Evolutionary conservation across 2,329 filamentous ascomycete genomes (phyloP).

Genomic region (Dothistroma septosporum): DNA sequence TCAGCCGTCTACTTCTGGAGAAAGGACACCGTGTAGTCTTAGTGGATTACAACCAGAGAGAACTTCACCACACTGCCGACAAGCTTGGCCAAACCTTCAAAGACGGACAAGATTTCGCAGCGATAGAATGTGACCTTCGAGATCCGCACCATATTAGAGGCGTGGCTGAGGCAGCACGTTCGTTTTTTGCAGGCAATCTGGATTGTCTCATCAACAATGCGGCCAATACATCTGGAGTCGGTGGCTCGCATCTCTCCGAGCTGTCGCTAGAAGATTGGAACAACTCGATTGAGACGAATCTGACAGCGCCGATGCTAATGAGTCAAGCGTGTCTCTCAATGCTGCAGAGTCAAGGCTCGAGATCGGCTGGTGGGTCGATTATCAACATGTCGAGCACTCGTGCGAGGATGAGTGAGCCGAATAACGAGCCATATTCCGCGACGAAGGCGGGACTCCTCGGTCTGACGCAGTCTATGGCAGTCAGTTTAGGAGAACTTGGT

Average conservation of each 20-base stretch:
- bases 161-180: conserved; percentile 30
- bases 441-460: conserved; percentile 51
- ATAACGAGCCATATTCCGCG: conserved; percentile 50
- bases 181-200: conserved; percentile 37
- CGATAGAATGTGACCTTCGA: conserved; percentile 24
- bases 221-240: conserved; percentile 37
- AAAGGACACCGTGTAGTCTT: conserved; percentile 41
- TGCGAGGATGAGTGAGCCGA: conserved; percentile 47
- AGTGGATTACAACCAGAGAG: conserved; percentile 37
- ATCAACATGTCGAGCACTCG: conserved; percentile 51
- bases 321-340: conserved; percentile 29
- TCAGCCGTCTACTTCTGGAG: conserved; percentile 37
- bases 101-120: conserved; percentile 21
- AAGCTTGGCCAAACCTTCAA: conserved; percentile 24
- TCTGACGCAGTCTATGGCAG: conserved; percentile 48
- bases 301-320: conserved; percentile 37
- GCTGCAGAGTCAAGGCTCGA: conserved; percentile 19
- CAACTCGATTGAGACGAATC: conserved; percentile 36
- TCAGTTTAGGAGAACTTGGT: conserved; percentile 42
- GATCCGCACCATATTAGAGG: conserved; percentile 31
- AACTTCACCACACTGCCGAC: conserved; percentile 37
- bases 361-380: conserved; percentile 29
- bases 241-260: conserved; percentile 29
- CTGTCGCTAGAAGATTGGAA: conserved; percentile 40
- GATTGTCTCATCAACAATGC: conserved; percentile 45